Evolutionary conservation across 129 eudicot species (phyloP).

Genomic region (Flaveria robusta): DNA sequence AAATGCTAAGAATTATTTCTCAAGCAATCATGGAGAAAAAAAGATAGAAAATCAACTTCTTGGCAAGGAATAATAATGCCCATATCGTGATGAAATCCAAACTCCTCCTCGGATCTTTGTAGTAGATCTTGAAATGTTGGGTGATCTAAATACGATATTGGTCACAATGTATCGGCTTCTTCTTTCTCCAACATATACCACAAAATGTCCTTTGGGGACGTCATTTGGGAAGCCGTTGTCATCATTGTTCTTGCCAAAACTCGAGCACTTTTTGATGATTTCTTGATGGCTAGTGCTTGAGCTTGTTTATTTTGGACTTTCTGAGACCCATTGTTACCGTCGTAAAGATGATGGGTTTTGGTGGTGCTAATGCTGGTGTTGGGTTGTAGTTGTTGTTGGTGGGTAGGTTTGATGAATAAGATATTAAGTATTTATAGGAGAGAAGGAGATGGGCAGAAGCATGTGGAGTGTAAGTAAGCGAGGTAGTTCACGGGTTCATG

Average conservation of each 20-base stretch:
- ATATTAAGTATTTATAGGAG: constrained; percentile 40
- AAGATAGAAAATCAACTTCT: constrained; percentile 54
- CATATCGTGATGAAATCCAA: constrained; percentile 60
- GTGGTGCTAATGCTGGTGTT: neutral
- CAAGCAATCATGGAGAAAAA: constrained; percentile 44
- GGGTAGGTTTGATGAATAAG: constrained; percentile 1
- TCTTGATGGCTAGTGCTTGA: constrained; percentile 51
- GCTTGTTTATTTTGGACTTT: constrained; percentile 46
- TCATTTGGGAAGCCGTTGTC: constrained; percentile 46
- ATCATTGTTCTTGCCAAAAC: constrained; percentile 53
- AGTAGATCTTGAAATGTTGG: constrained; percentile 57
- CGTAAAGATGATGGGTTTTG: constrained; percentile 3
- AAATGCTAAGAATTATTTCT: neutral
- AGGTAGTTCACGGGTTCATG: constrained; percentile 33
- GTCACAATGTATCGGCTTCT: constrained; percentile 56
- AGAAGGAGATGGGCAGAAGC: constrained; percentile 36
- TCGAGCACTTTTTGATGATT: constrained; percentile 58
- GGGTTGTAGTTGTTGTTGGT: constrained; percentile 3
- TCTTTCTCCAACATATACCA: constrained; percentile 66
- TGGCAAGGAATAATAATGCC: constrained; percentile 76
- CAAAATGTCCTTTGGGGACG: constrained; percentile 78
- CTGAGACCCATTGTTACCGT: constrained; percentile 42
- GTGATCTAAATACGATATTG: constrained; percentile 52
- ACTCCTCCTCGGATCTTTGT: constrained; percentile 66
- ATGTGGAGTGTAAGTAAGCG: constrained; percentile 51